Evolutionary conservation across 306 rosid species (phyloP), one percentile per base, ranked within the genome.

Genomic region (Cercis canadensis): DNA sequence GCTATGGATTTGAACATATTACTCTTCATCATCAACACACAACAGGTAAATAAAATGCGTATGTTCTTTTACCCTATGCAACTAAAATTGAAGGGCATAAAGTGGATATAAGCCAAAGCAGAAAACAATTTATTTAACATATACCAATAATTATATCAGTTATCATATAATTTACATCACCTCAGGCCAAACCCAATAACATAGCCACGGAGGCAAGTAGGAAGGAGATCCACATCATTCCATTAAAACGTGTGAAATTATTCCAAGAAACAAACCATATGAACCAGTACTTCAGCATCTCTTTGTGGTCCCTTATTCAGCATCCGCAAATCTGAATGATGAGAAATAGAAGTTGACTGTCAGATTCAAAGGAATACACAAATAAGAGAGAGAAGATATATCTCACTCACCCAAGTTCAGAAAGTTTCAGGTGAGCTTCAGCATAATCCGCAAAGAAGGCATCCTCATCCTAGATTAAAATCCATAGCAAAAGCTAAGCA

Each of bases 341-440:
- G n/a, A 19, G 34, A 16, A 5, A 5, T 12, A 18, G 54, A 12
- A 56, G 11, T 16, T 14, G 37, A 53, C n/a, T 4, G 11, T 59
- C 31, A 65, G 10, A 44, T 43, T 52, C 31, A 41, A 13, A 8
- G 3, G 29, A 24, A 1, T 37, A 34, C 15, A 16, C 11, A 31
- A 40, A 1, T 15, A 5, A 14, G 1, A 61, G 7, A 49, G 9
- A 18, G 29, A n/a, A n/a, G 29, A 24, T 5, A 10, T 3, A 8
- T 34, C 58, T n/a, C 9, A 60, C 90, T 81, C 66, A 86, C 86
- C 88, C 90, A 16, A 86, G 86, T 58, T 86, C 88, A 0, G 84
- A 83, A 19, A 86, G 90, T 61, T 65, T 86, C 68, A 86, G 63
- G 70, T 81, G 91, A 18, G 85, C 84, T 73, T 64, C 81, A 0